Percentiles rank a stretch among this genome's conserved stretches.
Evolutionary conservation across 2,329 filamentous ascomycete genomes (phyloP).

Genomic region (Metarhizium guizhouense): DNA sequence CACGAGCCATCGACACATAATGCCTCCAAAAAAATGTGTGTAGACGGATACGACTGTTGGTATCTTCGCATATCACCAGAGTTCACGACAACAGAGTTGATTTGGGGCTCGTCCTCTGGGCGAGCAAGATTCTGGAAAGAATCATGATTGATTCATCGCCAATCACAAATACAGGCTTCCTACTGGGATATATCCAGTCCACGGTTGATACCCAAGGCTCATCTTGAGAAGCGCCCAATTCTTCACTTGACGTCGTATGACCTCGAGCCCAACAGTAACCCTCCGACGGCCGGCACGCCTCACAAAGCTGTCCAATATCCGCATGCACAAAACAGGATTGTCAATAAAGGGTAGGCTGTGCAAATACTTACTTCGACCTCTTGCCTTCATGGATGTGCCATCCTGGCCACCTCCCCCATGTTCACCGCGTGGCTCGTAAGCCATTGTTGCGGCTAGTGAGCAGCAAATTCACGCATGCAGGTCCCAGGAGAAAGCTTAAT

Average conservation of each 20-base stretch:
- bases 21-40: neutral
- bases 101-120: neutral
- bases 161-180: neutral
- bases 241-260: neutral
- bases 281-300: neutral
- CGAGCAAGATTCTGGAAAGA: neutral
- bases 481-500: neutral
- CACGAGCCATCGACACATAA: slow-evolving; percentile 2
- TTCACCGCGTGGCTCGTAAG: slow-evolving; percentile 46
- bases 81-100: neutral
- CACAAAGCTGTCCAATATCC: neutral
- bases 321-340: neutral
- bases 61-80: neutral
- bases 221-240: neutral
- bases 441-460: slow-evolving; percentile 27
- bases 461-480: slow-evolving; percentile 4
- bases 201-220: neutral
- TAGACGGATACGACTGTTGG: neutral
- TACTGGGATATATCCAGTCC: neutral
- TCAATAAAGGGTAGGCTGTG: neutral
- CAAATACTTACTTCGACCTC: slow-evolving; percentile 40
- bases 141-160: neutral
- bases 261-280: neutral
- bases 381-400: slow-evolving; percentile 37
- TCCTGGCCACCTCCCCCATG: slow-evolving; percentile 34